Percentiles rank a stretch among this genome's conserved stretches.
These are phyloP conservation scores for Syncephalastrum racemosum DNA, from an alignment of 371 early-diverging fungal genomes.

Conservation along the genomic window DNA sequence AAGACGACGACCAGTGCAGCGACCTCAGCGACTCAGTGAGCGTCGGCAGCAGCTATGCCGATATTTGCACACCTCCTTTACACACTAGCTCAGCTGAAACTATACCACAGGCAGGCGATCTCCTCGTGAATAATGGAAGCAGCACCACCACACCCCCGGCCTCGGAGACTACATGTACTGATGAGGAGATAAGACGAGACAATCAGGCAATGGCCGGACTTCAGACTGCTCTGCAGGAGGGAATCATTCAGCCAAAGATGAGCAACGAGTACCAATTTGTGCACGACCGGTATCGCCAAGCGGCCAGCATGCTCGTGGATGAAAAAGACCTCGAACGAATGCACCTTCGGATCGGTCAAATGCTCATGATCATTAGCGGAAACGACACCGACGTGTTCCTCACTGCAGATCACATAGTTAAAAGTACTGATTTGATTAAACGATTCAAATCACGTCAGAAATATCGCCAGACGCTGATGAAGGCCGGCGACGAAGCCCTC, in stretches of 20 bases:
- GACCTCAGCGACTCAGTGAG: constrained; percentile 19
- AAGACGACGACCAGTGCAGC: constrained; percentile 14
- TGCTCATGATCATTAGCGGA: constrained; percentile 29
- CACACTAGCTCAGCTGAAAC: neutral
- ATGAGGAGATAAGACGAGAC: constrained; percentile 8
- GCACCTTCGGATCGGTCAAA: constrained; percentile 41
- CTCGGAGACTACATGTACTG: neutral
- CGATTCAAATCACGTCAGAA: constrained; percentile 16
- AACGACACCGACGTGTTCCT: constrained; percentile 24
- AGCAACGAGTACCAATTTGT: constrained; percentile 37
- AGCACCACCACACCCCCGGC: neutral
- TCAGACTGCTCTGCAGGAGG: constrained; percentile 39
- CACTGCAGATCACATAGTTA: constrained; percentile 43
- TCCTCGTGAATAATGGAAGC: neutral
- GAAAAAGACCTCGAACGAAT: constrained; percentile 28
- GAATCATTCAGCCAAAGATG: constrained; percentile 33
- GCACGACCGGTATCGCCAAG: constrained; percentile 46
- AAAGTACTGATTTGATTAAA: constrained; percentile 29
- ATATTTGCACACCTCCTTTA: neutral
- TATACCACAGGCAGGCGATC: neutral
- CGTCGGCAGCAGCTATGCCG: constrained; percentile 4
- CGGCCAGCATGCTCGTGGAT: constrained; percentile 34
- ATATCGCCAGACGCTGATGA: constrained; percentile 29
- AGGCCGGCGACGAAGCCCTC: constrained; percentile 37
- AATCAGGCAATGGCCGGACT: constrained; percentile 35